A percentile compares a stretch with the other conserved stretches of the same genome.
Conservation (phyloP, 768 basidiomycete species). For the Strobilomyces confusus region DNA sequence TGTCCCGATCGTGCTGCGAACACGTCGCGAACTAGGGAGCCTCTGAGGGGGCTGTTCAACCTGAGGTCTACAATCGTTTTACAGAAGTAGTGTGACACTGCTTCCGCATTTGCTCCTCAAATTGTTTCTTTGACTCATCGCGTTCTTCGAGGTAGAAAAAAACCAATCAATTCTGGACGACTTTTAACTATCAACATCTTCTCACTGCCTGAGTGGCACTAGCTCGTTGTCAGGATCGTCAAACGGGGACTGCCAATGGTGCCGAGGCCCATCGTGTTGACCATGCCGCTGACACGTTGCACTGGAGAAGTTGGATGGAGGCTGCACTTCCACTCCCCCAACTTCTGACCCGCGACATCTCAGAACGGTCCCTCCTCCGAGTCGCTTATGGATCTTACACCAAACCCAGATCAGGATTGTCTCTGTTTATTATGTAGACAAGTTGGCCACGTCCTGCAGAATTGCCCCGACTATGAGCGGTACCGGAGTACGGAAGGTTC, state of each 20-base stretch:
- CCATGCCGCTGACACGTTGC: neutral
- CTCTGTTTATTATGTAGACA: conserved; percentile 13
- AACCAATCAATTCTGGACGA: no score
- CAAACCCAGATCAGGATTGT: neutral
- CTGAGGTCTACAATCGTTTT: no score
- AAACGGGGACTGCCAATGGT: neutral
- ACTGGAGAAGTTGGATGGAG: no score
- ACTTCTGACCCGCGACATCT: neutral
- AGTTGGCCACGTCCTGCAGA: conserved; percentile 5
- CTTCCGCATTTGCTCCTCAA: no score
- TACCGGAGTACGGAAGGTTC: no score
- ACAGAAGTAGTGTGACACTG: no score
- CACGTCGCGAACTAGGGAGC: neutral
- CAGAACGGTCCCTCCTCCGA: neutral
- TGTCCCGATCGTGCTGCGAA: neutral
- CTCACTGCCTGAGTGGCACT: no score
- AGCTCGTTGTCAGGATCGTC: no score
- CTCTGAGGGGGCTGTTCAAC: no score
- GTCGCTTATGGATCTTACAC: neutral
- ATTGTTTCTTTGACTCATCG: no score
- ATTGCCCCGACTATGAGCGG: neutral
- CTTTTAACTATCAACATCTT: no score
- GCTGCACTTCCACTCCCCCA: neutral
- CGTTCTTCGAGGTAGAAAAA: no score
- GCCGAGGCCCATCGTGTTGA: neutral